phyloP scores from a whole-genome alignment of 208 protist genomes.

The Acanthamoeba divionensis region DNA sequence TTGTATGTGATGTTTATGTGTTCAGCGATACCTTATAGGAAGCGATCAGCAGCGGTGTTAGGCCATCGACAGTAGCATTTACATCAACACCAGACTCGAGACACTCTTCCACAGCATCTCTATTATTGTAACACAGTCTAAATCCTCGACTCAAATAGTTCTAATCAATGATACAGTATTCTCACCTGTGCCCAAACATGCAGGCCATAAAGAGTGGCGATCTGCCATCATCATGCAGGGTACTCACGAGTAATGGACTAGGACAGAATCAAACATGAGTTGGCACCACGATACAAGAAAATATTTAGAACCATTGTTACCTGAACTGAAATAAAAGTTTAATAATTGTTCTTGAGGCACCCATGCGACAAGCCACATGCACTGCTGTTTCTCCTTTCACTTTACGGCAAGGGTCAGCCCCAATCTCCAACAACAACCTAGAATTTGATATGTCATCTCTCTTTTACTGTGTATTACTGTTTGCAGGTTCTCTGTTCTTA shows the following conservation, averaged over 20 bases:
- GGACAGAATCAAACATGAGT: background rate
- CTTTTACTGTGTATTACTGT: background rate
- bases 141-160: background rate
- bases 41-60: conserved; percentile 2
- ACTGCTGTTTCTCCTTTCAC: background rate
- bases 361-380: background rate
- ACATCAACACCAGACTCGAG: background rate
- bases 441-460: background rate
- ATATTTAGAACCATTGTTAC: background rate
- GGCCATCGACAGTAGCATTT: background rate
- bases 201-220: background rate
- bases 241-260: background rate
- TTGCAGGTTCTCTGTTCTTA: background rate
- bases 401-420: background rate
- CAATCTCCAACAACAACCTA: background rate
- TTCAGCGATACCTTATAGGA: conserved; percentile 26
- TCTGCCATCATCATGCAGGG: background rate
- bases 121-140: no score
- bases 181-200: background rate
- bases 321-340: background rate
- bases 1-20: no score
- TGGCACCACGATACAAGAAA: background rate
- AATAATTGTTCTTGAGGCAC: background rate
- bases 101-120: conserved; percentile 1
- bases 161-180: background rate